Evolutionary conservation across 1,284 basidiomycete species (phyloP), one percentile per base, ranked within the genome.

Genomic region (Cerioporus squamosus): DNA sequence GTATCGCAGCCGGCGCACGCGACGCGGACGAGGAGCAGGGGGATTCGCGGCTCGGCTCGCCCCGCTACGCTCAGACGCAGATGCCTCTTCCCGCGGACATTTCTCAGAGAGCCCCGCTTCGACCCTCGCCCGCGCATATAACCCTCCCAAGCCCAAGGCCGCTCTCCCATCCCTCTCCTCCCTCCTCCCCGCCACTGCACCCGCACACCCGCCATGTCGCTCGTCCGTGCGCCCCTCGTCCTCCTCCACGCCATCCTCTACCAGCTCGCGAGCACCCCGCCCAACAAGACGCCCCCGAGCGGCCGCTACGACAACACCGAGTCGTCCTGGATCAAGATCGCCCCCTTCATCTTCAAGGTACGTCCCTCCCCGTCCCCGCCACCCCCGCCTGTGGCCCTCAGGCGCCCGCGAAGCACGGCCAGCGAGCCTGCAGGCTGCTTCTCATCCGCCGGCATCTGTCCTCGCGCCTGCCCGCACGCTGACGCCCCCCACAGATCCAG

Each of bases 321-420:
- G 65, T 72, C 78, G 42, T 80, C 77, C 64, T 74, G 83, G 53
- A 75, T 87, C 38, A 82, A 82, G 57, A 81, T 87, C 26, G 86
- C 84, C 0, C 83, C 85, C 3, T 62, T 80, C 6, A 73, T 87
- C 9, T 85, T 87, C 73, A 82, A 81, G 72, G 85, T 82, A 61
- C 23, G 51, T 7, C 51, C 39, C n/a, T 24, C n/a, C 31, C n/a
- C 52, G 5, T 29, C 39, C 22, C 43, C 31, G n/a, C 47, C 39
- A 44, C 29, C n/a, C n/a, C n/a, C n/a, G n/a, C n/a, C n/a, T 26
- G 8, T 24, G 14, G 2, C 15, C 6, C 29, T 20, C 10, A 12
- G 7, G 31, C 47, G 33, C n/a, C 31, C 18, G 23, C 36, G 31
- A n/a, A 12, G n/a, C n/a, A 17, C 26, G 17, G 10, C 18, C 20